Percentiles rank a stretch among this genome's conserved stretches.
phyloP scores from a whole-genome alignment of 176 grass and related monocot species.

The Carex cristatella region DNA sequence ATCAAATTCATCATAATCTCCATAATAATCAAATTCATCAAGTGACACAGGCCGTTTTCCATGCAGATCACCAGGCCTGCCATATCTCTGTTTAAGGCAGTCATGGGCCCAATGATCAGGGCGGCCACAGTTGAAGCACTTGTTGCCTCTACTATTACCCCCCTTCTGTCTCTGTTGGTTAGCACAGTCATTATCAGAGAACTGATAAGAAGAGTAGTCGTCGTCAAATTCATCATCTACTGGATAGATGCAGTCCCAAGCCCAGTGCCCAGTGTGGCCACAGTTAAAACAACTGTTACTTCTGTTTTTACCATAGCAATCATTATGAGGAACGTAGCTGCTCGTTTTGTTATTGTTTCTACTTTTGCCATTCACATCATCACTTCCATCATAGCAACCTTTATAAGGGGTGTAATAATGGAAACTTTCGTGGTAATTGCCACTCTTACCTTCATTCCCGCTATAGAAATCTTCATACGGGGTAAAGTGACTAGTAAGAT shows the following conservation, averaged over 20 bases:
- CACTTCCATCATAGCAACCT: conserved; percentile 36
- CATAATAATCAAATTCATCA: background rate
- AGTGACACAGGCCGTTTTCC: background rate
- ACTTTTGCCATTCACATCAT: conserved; percentile 10
- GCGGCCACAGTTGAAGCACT: conserved; percentile 75
- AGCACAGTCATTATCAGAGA: background rate
- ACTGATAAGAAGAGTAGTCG: conserved; percentile 42
- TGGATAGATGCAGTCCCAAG: conserved; percentile 57
- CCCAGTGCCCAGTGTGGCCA: conserved; percentile 64
- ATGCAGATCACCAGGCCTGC: conserved; percentile 25
- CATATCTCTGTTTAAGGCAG: conserved; percentile 45
- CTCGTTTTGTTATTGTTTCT: background rate
- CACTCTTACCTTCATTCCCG: background rate
- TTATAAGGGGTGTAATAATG: background rate
- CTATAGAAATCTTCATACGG: background rate
- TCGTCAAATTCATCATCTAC: conserved; percentile 34
- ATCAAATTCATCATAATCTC: background rate
- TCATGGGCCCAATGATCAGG: conserved; percentile 63
- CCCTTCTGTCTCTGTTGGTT: background rate
- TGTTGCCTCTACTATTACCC: conserved; percentile 18
- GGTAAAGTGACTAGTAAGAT: background rate
- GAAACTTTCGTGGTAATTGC: background rate
- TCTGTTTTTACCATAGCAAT: background rate
- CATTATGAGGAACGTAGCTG: conserved; percentile 11
- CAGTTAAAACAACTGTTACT: conserved; percentile 67